Evolutionary conservation across 306 rosid species (phyloP).

Genomic region (Begonia peltatifolia): DNA sequence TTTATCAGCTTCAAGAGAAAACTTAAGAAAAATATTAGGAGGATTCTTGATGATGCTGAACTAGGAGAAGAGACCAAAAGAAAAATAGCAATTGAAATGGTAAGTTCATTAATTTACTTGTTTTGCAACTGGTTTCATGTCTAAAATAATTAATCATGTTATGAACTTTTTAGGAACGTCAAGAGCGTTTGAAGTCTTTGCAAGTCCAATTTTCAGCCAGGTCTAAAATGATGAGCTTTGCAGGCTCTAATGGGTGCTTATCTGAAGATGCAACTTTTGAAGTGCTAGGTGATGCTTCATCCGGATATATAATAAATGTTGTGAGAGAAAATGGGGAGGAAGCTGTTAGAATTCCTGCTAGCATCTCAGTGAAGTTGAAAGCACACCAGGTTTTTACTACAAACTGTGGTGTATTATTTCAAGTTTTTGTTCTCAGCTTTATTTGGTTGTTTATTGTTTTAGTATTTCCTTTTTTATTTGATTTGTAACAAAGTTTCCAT

Average conservation of each 20-base stretch:
- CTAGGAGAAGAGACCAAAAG: conserved; percentile 91
- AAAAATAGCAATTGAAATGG: conserved; percentile 96
- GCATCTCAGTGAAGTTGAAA: conserved; percentile 82
- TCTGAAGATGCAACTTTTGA: conserved; percentile 61
- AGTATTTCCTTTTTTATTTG: neutral
- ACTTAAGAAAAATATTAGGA: conserved; percentile 66
- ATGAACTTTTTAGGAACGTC: conserved; percentile 63
- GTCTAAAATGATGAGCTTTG: conserved; percentile 38
- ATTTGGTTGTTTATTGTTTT: conserved; percentile 1
- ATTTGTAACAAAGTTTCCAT: neutral
- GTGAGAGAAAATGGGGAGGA: conserved; percentile 94
- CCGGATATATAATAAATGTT: conserved; percentile 87
- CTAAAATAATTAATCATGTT: conserved; percentile 8
- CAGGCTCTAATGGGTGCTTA: conserved; percentile 47
- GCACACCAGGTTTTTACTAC: conserved; percentile 60
- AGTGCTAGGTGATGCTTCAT: conserved; percentile 64
- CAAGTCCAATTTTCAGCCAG: conserved; percentile 65
- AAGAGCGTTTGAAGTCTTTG: conserved; percentile 77
- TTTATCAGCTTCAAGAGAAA: conserved; percentile 57
- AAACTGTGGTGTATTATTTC: neutral
- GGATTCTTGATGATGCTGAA: conserved; percentile 96
- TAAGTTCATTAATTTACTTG: conserved; percentile 14
- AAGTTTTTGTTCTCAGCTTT: neutral
- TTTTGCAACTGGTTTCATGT: conserved; percentile 2
- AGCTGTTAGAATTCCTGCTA: conserved; percentile 78